These are phyloP conservation scores for Trichoderma sp. DNA, from an alignment of 2,329 filamentous ascomycete species.

Conservation along the genomic window DNA sequence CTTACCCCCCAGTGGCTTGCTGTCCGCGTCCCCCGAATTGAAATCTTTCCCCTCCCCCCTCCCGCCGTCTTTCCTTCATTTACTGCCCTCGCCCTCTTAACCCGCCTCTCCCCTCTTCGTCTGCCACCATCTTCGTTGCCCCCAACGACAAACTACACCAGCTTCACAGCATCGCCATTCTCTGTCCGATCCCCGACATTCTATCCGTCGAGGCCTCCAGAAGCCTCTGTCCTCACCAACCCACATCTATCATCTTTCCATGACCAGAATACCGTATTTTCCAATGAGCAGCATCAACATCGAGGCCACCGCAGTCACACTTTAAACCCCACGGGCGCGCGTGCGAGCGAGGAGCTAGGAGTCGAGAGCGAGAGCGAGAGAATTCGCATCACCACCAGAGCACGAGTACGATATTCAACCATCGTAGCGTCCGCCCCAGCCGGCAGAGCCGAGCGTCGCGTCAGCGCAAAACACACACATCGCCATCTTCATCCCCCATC, in stretches of 20 bases:
- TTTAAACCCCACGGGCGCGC: conserved; percentile 71
- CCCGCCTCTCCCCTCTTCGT: conserved; percentile 22
- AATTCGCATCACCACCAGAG: conserved; percentile 29
- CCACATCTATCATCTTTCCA: conserved; percentile 40
- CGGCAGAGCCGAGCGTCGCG: conserved; percentile 30
- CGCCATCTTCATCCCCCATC: conserved; percentile 24
- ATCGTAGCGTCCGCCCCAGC: conserved; percentile 49
- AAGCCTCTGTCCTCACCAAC: conserved; percentile 32
- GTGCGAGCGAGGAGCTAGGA: conserved; percentile 58
- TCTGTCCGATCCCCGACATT: conserved; percentile 26
- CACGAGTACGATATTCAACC: conserved; percentile 58
- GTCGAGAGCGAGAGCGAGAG: conserved; percentile 36
- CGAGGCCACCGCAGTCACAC: conserved; percentile 62
- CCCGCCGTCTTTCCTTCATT: conserved; percentile 26
- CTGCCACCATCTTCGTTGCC: conserved; percentile 23
- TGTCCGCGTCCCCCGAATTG: conserved; percentile 23
- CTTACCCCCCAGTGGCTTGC: conserved; percentile 21
- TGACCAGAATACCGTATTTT: conserved; percentile 43
- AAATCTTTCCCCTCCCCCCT: conserved; percentile 35
- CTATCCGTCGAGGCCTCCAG: conserved; percentile 30
- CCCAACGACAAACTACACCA: conserved; percentile 31
- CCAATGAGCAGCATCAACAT: conserved; percentile 55
- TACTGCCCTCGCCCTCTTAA: conserved; percentile 26
- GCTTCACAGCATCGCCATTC: conserved; percentile 28
- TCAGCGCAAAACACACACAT: conserved; percentile 27